A percentile compares a stretch with the other conserved stretches of the same genome.
These are phyloP conservation scores for Xylaria flabelliformis DNA, from an alignment of 495 filamentous ascomycete genomes.

Conservation along the genomic window DNA sequence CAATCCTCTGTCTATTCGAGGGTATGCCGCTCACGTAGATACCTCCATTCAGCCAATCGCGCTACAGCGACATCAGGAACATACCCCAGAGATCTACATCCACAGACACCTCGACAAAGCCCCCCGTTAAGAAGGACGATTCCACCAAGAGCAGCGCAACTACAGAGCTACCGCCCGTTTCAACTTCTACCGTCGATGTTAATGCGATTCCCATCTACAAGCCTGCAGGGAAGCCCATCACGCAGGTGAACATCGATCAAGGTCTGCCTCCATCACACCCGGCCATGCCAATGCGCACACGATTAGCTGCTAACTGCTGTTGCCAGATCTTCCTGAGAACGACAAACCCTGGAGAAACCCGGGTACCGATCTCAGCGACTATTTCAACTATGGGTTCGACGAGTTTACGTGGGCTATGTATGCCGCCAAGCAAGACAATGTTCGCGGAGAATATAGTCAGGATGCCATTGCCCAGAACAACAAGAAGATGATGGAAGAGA, in stretches of 20 bases:
- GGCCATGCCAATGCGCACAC: background rate
- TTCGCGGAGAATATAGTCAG: constrained; percentile 69
- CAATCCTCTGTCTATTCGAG: background rate
- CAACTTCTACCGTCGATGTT: constrained; percentile 82
- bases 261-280: constrained; percentile 24
- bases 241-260: constrained; percentile 80
- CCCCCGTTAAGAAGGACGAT: constrained; percentile 55
- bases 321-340: constrained; percentile 73
- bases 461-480: constrained; percentile 68
- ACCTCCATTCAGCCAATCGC: constrained; percentile 48
- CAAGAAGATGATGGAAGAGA: constrained; percentile 86
- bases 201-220: constrained; percentile 82
- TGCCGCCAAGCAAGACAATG: constrained; percentile 81
- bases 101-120: constrained; percentile 52
- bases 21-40: constrained; percentile 28
- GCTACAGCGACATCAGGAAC: constrained; percentile 69
- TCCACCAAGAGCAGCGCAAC: constrained; percentile 33
- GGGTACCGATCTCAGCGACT: constrained; percentile 93
- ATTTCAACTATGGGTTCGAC: constrained; percentile 99
- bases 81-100: constrained; percentile 68
- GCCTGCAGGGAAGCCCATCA: constrained; percentile 76
- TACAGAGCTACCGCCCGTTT: constrained; percentile 59
- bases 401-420: constrained; percentile 99
- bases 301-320: constrained; percentile 27
- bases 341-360: constrained; percentile 96